phyloP scores from a whole-genome alignment of 1,284 basidiomycete species.

The Ceratobasidium sp. region DNA sequence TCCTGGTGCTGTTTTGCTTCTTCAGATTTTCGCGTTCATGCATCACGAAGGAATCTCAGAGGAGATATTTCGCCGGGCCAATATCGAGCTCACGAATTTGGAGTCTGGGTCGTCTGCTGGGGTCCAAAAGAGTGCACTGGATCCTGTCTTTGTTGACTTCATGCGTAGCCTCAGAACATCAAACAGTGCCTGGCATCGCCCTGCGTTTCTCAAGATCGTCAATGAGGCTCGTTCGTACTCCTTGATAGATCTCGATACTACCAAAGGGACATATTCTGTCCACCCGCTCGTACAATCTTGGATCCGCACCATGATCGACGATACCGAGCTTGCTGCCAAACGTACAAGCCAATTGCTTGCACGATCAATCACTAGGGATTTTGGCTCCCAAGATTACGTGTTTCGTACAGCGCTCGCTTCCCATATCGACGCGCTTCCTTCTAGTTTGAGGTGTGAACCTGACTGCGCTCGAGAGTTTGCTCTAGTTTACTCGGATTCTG shows the following conservation, averaged over 20 bases:
- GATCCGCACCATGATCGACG: neutral
- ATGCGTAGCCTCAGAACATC: neutral
- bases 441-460: neutral
- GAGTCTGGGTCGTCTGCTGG: neutral
- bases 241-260: slow-evolving; percentile 8
- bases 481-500: neutral
- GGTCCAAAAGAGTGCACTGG: neutral
- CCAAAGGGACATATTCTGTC: neutral
- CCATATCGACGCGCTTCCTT: neutral
- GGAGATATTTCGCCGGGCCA: neutral
- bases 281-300: slow-evolving; percentile 11
- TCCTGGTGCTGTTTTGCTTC: neutral
- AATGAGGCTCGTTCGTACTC: slow-evolving; percentile 7
- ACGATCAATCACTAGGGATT: neutral
- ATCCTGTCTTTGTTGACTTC: neutral
- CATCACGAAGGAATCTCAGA: slow-evolving; percentile 21
- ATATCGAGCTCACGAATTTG: neutral
- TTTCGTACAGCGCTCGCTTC: too few relatives aligned
- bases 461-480: neutral
- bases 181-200: neutral
- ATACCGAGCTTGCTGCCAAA: neutral
- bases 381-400: too few relatives aligned
- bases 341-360: neutral
- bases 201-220: neutral
- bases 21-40: neutral